phyloP scores from a whole-genome alignment of 1,284 basidiomycete genomes.

The Ganoderma boninense region DNA sequence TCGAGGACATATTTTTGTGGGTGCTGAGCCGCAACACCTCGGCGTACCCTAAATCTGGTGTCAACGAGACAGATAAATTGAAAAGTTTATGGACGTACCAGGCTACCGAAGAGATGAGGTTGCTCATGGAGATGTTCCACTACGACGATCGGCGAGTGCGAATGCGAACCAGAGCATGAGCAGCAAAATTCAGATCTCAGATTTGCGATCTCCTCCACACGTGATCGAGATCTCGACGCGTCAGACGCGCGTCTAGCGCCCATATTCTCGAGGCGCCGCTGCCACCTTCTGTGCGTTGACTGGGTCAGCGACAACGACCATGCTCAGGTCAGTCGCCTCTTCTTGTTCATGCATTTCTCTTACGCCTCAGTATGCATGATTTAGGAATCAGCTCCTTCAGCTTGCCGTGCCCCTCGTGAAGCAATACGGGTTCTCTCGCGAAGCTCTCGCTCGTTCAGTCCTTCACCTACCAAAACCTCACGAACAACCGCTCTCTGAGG shows the following conservation, averaged over 20 bases:
- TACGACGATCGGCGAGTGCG: background rate
- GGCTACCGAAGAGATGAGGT: conserved; percentile 70
- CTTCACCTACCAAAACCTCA: conserved; percentile 61
- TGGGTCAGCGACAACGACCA: background rate
- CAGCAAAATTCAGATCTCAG: conserved; percentile 35
- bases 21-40: conserved; percentile 80
- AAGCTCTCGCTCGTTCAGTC: conserved; percentile 71
- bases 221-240: conserved; percentile 13
- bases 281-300: background rate
- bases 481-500: conserved; percentile 68
- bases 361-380: conserved; percentile 7
- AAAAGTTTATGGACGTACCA: conserved; percentile 45
- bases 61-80: background rate
- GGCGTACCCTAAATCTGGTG: conserved; percentile 74
- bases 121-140: conserved; percentile 60
- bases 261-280: background rate
- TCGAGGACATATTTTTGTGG: conserved; percentile 93
- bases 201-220: conserved; percentile 13
- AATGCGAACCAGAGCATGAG: background rate
- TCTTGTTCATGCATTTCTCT: background rate
- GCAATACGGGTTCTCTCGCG: conserved; percentile 75
- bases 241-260: background rate
- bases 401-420: conserved; percentile 68
- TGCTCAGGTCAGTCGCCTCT: conserved; percentile 21
- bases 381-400: conserved; percentile 48